phyloP scores from a whole-genome alignment of 1,139 yeast species.

The Candida sp. region DNA sequence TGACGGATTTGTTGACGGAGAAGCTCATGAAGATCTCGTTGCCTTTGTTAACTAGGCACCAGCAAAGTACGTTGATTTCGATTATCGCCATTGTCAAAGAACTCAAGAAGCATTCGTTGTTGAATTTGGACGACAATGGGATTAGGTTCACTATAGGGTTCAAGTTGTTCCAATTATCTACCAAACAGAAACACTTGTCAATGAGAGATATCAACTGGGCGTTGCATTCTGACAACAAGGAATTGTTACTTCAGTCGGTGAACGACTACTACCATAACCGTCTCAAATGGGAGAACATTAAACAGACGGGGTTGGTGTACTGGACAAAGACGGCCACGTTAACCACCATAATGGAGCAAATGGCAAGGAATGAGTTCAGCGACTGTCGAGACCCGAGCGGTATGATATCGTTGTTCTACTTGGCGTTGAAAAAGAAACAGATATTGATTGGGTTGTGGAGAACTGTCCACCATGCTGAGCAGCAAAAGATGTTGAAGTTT shows the following conservation, averaged over 20 bases:
- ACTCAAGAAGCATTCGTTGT: slow-evolving; percentile 43
- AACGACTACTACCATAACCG: slow-evolving; percentile 48
- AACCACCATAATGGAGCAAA: slow-evolving; percentile 58
- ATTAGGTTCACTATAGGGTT: slow-evolving; percentile 73
- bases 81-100: slow-evolving; percentile 67
- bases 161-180: slow-evolving; percentile 57
- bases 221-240: slow-evolving; percentile 79
- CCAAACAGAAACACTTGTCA: slow-evolving; percentile 51
- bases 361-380: slow-evolving; percentile 73
- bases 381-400: slow-evolving; percentile 73
- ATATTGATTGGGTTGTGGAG: slow-evolving; percentile 85
- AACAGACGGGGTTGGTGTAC: slow-evolving; percentile 67
- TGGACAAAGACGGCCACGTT: slow-evolving; percentile 69
- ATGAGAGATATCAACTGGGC: slow-evolving; percentile 93
- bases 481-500: slow-evolving; percentile 78
- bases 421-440: slow-evolving; percentile 80
- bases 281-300: slow-evolving; percentile 63
- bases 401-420: slow-evolving; percentile 70
- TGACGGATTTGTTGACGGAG: slow-evolving; percentile 57
- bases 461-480: slow-evolving; percentile 79
- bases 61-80: slow-evolving; percentile 80
- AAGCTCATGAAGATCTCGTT: slow-evolving; percentile 66
- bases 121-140: slow-evolving; percentile 74
- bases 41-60: slow-evolving; percentile 89
- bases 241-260: slow-evolving; percentile 61